Evolutionary conservation across 2,329 filamentous ascomycete genomes (phyloP).

Genomic region (Alternaria novae-zelandiae): DNA sequence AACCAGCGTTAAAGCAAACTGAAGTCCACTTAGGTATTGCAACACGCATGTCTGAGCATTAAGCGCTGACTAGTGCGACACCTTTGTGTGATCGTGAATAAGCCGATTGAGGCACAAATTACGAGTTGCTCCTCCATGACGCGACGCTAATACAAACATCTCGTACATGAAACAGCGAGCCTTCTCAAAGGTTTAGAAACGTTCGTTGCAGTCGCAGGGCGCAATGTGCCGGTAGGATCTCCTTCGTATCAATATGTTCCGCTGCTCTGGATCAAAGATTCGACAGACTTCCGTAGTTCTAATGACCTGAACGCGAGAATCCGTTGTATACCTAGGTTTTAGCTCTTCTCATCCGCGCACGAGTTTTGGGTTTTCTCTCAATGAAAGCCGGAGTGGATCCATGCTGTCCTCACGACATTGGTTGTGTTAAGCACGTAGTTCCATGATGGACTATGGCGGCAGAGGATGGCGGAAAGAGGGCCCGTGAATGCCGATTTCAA

Average conservation of each 20-base stretch:
- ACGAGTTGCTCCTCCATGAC: not conserved
- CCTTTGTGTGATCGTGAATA: not conserved
- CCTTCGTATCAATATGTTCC: not conserved
- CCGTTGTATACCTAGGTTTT: no score
- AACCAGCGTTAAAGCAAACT: no score
- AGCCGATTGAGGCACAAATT: not conserved
- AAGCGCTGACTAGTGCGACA: no score
- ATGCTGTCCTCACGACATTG: not conserved
- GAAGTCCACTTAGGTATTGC: no score
- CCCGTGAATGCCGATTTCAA: not conserved
- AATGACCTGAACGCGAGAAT: no score
- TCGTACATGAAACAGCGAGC: not conserved
- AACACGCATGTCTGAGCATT: no score
- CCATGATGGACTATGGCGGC: not conserved
- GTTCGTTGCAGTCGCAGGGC: not conserved
- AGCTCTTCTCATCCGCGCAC: no score
- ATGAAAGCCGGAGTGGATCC: no score
- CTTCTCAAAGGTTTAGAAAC: not conserved
- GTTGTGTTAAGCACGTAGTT: not conserved
- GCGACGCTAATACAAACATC: not conserved
- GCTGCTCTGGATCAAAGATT: not conserved
- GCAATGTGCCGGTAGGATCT: not conserved
- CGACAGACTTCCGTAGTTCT: no score
- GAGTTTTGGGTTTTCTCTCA: no score
- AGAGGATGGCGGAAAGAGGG: not conserved